A percentile compares a stretch with the other conserved stretches of the same genome.
Conservation (phyloP, 2,329 filamentous ascomycete species). For the Westerdykella sp. region DNA sequence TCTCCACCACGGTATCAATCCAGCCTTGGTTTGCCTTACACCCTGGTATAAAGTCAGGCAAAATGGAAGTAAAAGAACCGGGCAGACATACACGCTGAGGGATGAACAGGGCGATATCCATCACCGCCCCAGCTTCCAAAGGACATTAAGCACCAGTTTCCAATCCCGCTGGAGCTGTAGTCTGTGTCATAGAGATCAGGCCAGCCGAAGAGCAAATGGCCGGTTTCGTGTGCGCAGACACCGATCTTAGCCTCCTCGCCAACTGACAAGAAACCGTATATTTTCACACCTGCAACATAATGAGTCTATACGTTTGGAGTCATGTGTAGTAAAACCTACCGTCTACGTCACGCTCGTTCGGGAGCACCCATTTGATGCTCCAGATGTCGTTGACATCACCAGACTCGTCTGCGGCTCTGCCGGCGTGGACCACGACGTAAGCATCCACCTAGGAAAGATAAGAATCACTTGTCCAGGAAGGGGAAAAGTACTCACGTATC, state of each 20-base stretch:
- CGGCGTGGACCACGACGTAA: constrained; percentile 21
- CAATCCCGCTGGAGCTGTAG: constrained; percentile 15
- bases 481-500: constrained; percentile 8
- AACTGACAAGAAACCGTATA: constrained; percentile 21
- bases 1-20: constrained; percentile 13
- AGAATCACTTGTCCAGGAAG: neutral
- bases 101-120: constrained; percentile 17
- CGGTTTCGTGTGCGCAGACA: constrained; percentile 20
- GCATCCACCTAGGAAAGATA: constrained; percentile 16
- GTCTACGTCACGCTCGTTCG: constrained; percentile 8
- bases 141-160: constrained; percentile 20
- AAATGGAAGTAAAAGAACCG: neutral
- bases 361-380: constrained; percentile 20
- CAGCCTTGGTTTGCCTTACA: constrained; percentile 19
- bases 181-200: constrained; percentile 23
- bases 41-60: constrained; percentile 6
- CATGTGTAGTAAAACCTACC: constrained; percentile 1
- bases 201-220: constrained; percentile 23
- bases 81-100: constrained; percentile 17
- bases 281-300: constrained; percentile 9
- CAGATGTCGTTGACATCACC: constrained; percentile 14
- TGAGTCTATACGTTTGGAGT: neutral
- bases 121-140: constrained; percentile 16
- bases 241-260: constrained; percentile 18
- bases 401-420: constrained; percentile 13